Conservation (phyloP, 768 basidiomycete genomes). For the Amanita polypyramis region DNA sequence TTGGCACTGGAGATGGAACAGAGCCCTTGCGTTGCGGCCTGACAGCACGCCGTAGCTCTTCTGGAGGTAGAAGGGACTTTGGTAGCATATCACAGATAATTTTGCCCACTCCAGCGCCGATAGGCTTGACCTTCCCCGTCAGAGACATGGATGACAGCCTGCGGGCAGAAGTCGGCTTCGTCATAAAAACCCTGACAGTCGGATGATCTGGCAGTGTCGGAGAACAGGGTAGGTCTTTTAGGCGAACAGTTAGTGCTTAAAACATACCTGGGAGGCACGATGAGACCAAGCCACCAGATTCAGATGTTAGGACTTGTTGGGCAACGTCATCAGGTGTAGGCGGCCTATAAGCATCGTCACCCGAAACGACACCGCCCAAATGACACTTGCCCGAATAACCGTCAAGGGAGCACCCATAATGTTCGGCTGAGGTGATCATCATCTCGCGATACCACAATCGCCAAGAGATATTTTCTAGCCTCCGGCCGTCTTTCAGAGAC, state of each 20-base stretch:
- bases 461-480: constrained; percentile 87
- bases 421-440: constrained; percentile 12
- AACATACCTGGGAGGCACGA: constrained; percentile 2
- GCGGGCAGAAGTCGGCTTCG: background rate
- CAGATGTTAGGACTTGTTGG: background rate
- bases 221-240: background rate
- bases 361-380: constrained; percentile 4
- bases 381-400: constrained; percentile 7
- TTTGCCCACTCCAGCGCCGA: constrained; percentile 12
- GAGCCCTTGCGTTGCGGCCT: background rate
- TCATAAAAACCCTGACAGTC: background rate
- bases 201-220: background rate
- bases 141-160: constrained; percentile 3
- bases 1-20: background rate
- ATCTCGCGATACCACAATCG: constrained; percentile 70
- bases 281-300: background rate
- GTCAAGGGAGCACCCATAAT: constrained; percentile 7
- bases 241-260: background rate
- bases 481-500: constrained; percentile 65
- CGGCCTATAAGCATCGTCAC: constrained; percentile 10
- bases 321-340: constrained; percentile 11
- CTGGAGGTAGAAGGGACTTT: constrained; percentile 3
- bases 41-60: constrained; percentile 1
- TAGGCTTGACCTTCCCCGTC: background rate
- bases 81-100: constrained; percentile 52